phyloP scores from a whole-genome alignment of 2,329 filamentous ascomycete genomes.

The Ceratocystis albifundus region DNA sequence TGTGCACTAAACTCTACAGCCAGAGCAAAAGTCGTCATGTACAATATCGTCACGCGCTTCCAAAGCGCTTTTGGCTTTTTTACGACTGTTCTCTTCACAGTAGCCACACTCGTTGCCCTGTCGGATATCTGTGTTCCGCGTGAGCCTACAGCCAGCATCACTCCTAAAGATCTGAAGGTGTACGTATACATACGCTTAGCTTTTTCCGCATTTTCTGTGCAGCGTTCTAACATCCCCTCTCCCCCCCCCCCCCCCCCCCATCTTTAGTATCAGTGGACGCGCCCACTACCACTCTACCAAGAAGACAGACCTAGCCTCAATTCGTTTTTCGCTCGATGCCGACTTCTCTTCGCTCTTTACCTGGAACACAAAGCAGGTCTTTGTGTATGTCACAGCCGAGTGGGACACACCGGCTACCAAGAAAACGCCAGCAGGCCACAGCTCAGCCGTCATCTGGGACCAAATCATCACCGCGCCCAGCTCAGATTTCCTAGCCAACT shows the following conservation, averaged over 20 bases:
- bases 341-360: constrained; percentile 89
- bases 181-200: constrained; percentile 35
- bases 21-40: constrained; percentile 49
- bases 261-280: constrained; percentile 63
- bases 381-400: constrained; percentile 85
- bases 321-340: constrained; percentile 85
- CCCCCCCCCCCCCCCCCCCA: not conserved
- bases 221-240: not conserved
- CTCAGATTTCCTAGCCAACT: constrained; percentile 50
- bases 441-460: constrained; percentile 87
- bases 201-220: not conserved
- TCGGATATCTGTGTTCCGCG: constrained; percentile 64
- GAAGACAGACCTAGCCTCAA: constrained; percentile 89
- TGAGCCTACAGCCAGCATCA: constrained; percentile 49
- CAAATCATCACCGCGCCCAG: constrained; percentile 70
- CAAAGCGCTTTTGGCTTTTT: constrained; percentile 98
- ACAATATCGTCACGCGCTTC: constrained; percentile 70
- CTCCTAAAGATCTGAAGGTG: constrained; percentile 73
- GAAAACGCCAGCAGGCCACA: constrained; percentile 28
- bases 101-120: constrained; percentile 67
- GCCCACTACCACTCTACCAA: constrained; percentile 93
- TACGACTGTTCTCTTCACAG: constrained; percentile 77
- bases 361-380: constrained; percentile 98
- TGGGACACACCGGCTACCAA: constrained; percentile 38
- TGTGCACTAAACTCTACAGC: not conserved